Conservation (phyloP, 2,329 filamentous ascomycete genomes). For the Botrytis deweyae region DNA sequence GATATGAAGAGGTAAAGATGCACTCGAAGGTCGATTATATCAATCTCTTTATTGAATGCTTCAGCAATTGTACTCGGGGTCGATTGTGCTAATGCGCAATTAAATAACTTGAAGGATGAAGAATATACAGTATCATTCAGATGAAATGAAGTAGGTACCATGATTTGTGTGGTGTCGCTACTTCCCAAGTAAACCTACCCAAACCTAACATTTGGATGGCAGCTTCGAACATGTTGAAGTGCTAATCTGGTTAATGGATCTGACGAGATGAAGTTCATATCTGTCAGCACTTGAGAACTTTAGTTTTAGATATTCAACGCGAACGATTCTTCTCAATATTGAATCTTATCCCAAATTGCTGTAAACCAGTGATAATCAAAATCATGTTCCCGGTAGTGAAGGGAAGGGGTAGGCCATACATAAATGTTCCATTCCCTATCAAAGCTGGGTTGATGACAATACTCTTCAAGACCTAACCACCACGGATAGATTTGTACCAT, state of each 20-base stretch:
- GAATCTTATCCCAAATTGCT: neutral
- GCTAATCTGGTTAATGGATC: neutral
- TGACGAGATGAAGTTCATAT: neutral
- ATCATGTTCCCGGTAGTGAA: neutral
- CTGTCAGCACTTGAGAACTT: no score
- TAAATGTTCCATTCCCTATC: neutral
- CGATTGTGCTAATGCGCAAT: neutral
- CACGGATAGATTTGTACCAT: neutral
- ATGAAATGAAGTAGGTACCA: neutral
- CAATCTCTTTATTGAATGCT: neutral
- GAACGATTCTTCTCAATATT: neutral
- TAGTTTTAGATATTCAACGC: neutral
- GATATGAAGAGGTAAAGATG: neutral
- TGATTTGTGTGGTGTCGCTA: neutral
- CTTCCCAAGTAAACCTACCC: neutral
- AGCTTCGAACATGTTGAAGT: neutral
- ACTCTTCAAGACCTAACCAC: neutral
- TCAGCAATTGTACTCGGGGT: neutral
- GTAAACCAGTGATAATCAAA: neutral
- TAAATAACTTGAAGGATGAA: neutral
- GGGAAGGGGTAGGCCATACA: neutral
- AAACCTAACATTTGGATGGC: neutral
- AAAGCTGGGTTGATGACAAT: neutral
- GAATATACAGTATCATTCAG: neutral
- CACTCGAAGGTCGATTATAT: neutral